These are phyloP conservation scores for Biancaea sappan DNA, from an alignment of 306 rosid genomes.

Conservation along the genomic window DNA sequence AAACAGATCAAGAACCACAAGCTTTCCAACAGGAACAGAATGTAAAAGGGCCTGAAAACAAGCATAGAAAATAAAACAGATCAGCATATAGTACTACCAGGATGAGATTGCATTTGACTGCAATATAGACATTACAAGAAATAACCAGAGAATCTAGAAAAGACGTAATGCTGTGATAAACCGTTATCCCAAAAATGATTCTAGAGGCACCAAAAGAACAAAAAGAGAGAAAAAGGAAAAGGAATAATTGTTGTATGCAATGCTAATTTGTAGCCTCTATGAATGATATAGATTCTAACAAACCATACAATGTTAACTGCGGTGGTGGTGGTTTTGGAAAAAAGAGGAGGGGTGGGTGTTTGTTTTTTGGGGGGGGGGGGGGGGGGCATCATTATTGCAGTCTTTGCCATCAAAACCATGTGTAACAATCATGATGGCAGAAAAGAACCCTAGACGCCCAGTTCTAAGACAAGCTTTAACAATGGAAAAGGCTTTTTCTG, in stretches of 20 bases:
- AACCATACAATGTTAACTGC: conserved; percentile 20
- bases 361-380: no score
- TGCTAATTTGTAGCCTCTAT: conserved; percentile 19
- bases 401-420: no score
- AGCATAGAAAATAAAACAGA: conserved; percentile 18
- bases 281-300: conserved; percentile 3
- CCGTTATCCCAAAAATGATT: conserved; percentile 9
- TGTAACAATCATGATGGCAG: no score
- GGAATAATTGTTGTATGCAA: neutral
- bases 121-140: conserved; percentile 6
- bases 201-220: conserved; percentile 27
- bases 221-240: neutral
- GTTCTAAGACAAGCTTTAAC: conserved; percentile 13
- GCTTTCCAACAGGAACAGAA: conserved; percentile 80
- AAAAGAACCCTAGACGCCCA: conserved; percentile 10
- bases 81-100: neutral
- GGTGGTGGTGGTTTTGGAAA: no score
- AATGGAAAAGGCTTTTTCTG: neutral
- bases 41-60: conserved; percentile 81
- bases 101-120: neutral
- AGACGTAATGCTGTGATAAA: no score
- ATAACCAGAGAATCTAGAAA: conserved; percentile 23
- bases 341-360: no score
- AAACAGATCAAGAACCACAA: conserved; percentile 87
- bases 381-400: neutral